These are phyloP conservation scores for Coniochaeta hoffmannii DNA, from an alignment of 2,329 filamentous ascomycete genomes.

Conservation along the genomic window DNA sequence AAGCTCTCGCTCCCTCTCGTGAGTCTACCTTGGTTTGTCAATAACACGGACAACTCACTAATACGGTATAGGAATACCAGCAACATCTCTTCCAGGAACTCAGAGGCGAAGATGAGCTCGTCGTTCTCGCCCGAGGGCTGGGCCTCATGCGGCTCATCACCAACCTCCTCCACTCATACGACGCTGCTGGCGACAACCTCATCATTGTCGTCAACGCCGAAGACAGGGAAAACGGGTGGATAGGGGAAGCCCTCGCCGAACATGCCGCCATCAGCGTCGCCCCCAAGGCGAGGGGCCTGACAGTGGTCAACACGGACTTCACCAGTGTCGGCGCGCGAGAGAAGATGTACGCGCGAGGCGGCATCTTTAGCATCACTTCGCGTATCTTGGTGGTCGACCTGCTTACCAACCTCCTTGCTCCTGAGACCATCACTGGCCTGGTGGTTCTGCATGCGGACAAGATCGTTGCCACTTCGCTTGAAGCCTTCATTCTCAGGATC, in stretches of 20 bases:
- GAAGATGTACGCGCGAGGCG: conserved; percentile 84
- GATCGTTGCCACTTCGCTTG: conserved; percentile 76
- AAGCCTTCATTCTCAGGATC: conserved; percentile 91
- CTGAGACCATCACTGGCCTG: conserved; percentile 79
- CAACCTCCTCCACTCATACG: conserved; percentile 95
- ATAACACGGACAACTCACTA: background rate
- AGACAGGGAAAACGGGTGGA: conserved; percentile 92
- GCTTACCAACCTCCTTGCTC: conserved; percentile 72
- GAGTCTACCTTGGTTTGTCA: conserved; percentile 16
- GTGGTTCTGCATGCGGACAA: conserved; percentile 85
- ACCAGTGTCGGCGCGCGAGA: conserved; percentile 81
- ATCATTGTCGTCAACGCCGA: conserved; percentile 84
- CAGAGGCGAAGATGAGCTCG: conserved; percentile 84
- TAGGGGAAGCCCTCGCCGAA: conserved; percentile 91
- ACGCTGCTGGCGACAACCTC: conserved; percentile 89
- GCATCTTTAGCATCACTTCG: conserved; percentile 93
- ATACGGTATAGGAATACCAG: conserved; percentile 64
- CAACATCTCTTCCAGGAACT: conserved; percentile 91
- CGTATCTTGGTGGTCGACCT: conserved; percentile 92
- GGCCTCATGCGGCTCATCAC: conserved; percentile 87
- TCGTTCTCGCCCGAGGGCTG: conserved; percentile 84
- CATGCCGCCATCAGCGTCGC: conserved; percentile 86
- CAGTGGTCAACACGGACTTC: conserved; percentile 88
- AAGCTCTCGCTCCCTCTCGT: conserved; percentile 74
- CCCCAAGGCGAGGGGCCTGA: conserved; percentile 75